Percentiles rank a stretch among this genome's conserved stretches.
These are phyloP conservation scores for Claviceps spartinae DNA, from an alignment of 2,329 filamentous ascomycete genomes.

Conservation along the genomic window DNA sequence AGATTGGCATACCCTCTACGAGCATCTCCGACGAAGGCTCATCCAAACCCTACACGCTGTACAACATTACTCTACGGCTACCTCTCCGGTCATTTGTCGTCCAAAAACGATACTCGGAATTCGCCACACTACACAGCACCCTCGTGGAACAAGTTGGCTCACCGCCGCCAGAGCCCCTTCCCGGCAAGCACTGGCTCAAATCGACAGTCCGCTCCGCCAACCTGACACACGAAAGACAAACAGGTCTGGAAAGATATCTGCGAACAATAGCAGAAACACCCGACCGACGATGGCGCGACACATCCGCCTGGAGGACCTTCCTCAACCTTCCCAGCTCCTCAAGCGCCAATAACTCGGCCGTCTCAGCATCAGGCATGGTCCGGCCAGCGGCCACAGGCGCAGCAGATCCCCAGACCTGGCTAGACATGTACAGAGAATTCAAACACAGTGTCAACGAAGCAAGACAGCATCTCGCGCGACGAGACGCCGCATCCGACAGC, in stretches of 20 bases:
- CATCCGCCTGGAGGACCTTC: constrained; percentile 58
- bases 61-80: constrained; percentile 65
- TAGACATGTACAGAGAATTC: constrained; percentile 62
- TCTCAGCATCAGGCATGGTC: constrained; percentile 31
- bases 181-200: constrained; percentile 64
- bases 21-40: constrained; percentile 36
- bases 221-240: constrained; percentile 57
- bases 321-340: constrained; percentile 48
- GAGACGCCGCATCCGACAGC: constrained; percentile 40
- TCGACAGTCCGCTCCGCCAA: constrained; percentile 56
- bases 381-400: constrained; percentile 27
- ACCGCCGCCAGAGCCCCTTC: constrained; percentile 54
- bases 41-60: constrained; percentile 59
- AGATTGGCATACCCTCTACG: constrained; percentile 56
- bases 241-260: constrained; percentile 57
- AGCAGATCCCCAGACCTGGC: constrained; percentile 55
- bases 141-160: constrained; percentile 46
- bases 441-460: constrained; percentile 51
- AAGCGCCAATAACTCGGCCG: constrained; percentile 34
- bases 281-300: constrained; percentile 66
- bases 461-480: constrained; percentile 52
- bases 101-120: constrained; percentile 75
- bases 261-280: constrained; percentile 56
- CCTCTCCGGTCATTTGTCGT: constrained; percentile 64
- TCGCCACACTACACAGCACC: constrained; percentile 49